Evolutionary conservation across 176 grass and related monocot genomes (phyloP).

Genomic region (Musa beccarii): DNA sequence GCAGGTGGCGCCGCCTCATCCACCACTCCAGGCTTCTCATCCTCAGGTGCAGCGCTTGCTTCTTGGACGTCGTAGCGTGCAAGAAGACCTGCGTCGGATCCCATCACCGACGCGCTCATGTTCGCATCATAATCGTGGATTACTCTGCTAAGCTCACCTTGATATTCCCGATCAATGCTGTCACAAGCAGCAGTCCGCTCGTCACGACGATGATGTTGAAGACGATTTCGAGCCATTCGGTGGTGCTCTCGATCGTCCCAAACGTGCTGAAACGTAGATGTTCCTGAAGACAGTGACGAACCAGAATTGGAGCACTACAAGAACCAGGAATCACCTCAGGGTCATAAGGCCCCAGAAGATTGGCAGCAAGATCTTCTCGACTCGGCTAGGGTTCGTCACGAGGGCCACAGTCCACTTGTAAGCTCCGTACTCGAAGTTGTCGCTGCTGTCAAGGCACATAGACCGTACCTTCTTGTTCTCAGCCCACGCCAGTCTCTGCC

Average conservation of each 20-base stretch:
- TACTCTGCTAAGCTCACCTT: slow-evolving; percentile 28
- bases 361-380: slow-evolving; percentile 75
- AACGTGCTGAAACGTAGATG: slow-evolving; percentile 37
- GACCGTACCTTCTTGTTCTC: slow-evolving; percentile 28
- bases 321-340: slow-evolving; percentile 27
- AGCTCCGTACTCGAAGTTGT: slow-evolving; percentile 58
- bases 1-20: slow-evolving; percentile 59
- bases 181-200: slow-evolving; percentile 52
- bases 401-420: slow-evolving; percentile 87
- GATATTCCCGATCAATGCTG: slow-evolving; percentile 92
- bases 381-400: slow-evolving; percentile 47
- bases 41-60: slow-evolving; percentile 75
- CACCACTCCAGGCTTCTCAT: slow-evolving; percentile 70
- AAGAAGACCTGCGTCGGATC: slow-evolving; percentile 36
- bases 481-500: slow-evolving; percentile 41
- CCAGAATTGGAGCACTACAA: background rate
- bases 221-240: slow-evolving; percentile 83
- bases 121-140: background rate
- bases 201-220: slow-evolving; percentile 95
- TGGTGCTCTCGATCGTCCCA: slow-evolving; percentile 82
- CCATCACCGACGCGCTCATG: background rate
- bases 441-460: slow-evolving; percentile 37
- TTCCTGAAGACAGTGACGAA: background rate
- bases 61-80: slow-evolving; percentile 73
- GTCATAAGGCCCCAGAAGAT: slow-evolving; percentile 97